Base-by-base conservation (phyloP, 352 stramenopile species). In the Phytophthora melonis region DNA sequence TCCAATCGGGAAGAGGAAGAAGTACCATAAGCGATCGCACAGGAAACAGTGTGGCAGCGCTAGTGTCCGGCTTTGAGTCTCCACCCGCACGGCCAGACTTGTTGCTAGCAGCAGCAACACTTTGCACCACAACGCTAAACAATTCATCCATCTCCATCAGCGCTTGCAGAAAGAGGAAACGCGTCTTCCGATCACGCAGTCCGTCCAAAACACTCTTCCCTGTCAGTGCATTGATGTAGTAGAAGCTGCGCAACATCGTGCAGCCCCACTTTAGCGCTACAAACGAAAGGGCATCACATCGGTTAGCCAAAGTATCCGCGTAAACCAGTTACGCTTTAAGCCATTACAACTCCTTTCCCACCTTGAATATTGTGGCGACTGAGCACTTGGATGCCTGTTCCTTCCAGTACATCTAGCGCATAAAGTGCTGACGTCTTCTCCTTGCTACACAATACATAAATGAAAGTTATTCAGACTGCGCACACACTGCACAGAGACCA, bases 241-340 rank as follows among this genome's bases (percentile, higher is more conserved):
- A 95, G 53, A 96, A 93, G 49, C 80, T 82, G 4, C 84, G 89
- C 39, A 94, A 41, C 84, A 95, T 93, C 23, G 86, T 84, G 64
- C 82, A 88, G 23, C 88, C 89, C 89, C 89, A 96, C 63, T 95
- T 93, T 19, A 95, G 77, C 25, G 87, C 89, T 92, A 65, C 43
- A 27, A 41, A 19, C 43, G 14, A 49, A 21, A 9, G 4, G 11
- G 10, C 34, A 41, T 8, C 36, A n/a, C 43, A 13, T 21, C 9
- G 18, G 16, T 50, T 16, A n/a, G 43, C 43, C 43, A 50, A 7
- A n/a, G 5, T 18, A 50, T 7, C 36, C 13, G 4, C 36, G 43
- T 50, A 21, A n/a, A 11, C 16, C 43, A 50, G 3, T 16, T 18
- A 43, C 14, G 11, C 36, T 18, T 43, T 43, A 43, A 43, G 14